Conservation (phyloP, 495 filamentous ascomycete species). For the Aspergillus nanangensis region DNA sequence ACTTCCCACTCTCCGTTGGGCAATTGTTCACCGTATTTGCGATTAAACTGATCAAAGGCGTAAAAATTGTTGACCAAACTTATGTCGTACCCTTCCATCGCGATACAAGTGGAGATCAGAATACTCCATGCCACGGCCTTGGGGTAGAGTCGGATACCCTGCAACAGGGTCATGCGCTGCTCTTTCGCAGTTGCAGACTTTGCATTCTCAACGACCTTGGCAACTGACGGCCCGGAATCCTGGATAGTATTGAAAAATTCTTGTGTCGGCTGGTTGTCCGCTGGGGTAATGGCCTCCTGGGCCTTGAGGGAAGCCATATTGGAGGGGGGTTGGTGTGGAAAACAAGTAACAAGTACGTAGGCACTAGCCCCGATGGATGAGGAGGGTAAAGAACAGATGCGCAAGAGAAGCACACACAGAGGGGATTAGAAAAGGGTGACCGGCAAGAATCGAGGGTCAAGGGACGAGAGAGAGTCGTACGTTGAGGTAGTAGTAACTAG, state of each 20-base stretch:
- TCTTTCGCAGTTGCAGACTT: constrained; percentile 44
- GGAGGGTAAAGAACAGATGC: background rate
- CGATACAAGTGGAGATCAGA: constrained; percentile 49
- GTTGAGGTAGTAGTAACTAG: background rate
- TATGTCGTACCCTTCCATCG: constrained; percentile 58
- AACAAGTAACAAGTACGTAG: too few relatives aligned
- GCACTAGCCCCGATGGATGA: too few relatives aligned
- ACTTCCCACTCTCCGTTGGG: constrained; percentile 61
- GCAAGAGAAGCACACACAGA: background rate
- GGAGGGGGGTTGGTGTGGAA: constrained; percentile 11
- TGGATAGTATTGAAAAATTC: too few relatives aligned
- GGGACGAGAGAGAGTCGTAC: background rate
- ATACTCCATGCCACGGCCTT: constrained; percentile 54
- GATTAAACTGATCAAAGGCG: constrained; percentile 53
- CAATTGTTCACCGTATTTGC: constrained; percentile 59
- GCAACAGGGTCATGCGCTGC: constrained; percentile 39
- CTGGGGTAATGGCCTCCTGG: constrained; percentile 26
- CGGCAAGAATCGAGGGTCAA: too few relatives aligned
- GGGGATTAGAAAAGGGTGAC: too few relatives aligned
- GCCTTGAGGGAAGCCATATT: constrained; percentile 22
- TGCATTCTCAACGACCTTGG: constrained; percentile 37
- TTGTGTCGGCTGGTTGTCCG: too few relatives aligned
- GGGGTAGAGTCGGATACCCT: constrained; percentile 49
- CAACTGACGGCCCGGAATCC: constrained; percentile 28
- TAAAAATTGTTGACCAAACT: constrained; percentile 50